A percentile compares a stretch with the other conserved stretches of the same genome.
These are phyloP conservation scores for Carex littledalei DNA, from an alignment of 176 grass and related monocot genomes.

Conservation along the genomic window DNA sequence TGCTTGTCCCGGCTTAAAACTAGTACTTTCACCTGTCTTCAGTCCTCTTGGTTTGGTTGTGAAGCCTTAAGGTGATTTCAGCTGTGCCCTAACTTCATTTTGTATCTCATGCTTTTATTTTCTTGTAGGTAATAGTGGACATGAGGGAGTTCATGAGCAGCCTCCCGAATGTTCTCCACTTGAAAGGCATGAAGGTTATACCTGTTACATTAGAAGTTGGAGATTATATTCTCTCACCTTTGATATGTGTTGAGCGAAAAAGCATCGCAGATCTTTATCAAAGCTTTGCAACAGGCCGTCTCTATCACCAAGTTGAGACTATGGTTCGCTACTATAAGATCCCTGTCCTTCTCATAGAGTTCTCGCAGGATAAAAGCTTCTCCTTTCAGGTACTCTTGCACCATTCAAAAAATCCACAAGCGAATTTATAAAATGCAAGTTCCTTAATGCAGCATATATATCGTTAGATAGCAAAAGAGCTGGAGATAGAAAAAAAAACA, in stretches of 20 bases:
- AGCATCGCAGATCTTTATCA: constrained; percentile 86
- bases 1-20: neutral
- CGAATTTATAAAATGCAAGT: neutral
- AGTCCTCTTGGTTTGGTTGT: neutral
- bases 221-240: constrained; percentile 91
- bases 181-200: constrained; percentile 84
- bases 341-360: constrained; percentile 93
- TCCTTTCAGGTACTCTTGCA: constrained; percentile 76
- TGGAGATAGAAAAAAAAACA: neutral
- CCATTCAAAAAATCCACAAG: neutral
- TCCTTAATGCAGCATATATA: neutral
- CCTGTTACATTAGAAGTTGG: constrained; percentile 89
- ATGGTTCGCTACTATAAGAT: constrained; percentile 96
- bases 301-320: constrained; percentile 82
- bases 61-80: neutral
- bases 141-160: constrained; percentile 99
- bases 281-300: constrained; percentile 92
- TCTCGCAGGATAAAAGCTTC: constrained; percentile 94
- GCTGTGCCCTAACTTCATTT: neutral
- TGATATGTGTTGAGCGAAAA: constrained; percentile 96
- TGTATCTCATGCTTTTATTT: constrained; percentile 5
- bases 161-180: constrained; percentile 88
- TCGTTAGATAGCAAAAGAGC: neutral
- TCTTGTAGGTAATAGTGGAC: constrained; percentile 84
- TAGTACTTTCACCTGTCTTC: neutral